Evolutionary conservation across 768 basidiomycete genomes (phyloP).

Genomic region (Psilocybe subaeruginosa): DNA sequence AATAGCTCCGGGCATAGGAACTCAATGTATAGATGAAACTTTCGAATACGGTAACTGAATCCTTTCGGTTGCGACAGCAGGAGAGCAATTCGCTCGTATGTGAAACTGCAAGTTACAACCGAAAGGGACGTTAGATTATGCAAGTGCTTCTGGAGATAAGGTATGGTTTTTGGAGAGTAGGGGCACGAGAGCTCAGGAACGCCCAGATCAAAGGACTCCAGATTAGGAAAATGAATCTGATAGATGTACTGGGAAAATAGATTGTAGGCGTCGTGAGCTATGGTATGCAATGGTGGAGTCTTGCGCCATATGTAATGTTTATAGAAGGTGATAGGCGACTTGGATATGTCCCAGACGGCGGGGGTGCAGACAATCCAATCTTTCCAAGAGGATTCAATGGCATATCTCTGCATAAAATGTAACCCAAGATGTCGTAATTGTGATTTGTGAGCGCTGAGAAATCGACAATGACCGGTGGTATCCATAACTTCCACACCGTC

Average conservation of each 20-base stretch:
- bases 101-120: neutral
- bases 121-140: neutral
- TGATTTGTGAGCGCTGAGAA: neutral
- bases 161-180: neutral
- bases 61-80: neutral
- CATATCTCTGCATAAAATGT: neutral
- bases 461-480: neutral
- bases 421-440: constrained; percentile 1
- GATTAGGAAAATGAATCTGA: neutral
- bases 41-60: neutral
- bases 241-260: neutral
- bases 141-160: neutral
- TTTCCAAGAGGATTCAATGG: neutral
- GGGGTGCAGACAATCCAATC: neutral
- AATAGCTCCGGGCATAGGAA: constrained; percentile 1
- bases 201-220: neutral
- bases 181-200: neutral
- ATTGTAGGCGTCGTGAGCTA: no score
- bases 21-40: neutral
- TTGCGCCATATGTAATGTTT: no score
- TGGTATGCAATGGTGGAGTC: no score
- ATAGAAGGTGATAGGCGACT: no score
- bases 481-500: neutral
- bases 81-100: neutral
- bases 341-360: no score